phyloP scores from a whole-genome alignment of 345 rosid species.

The Clarkia xantiana region DNA sequence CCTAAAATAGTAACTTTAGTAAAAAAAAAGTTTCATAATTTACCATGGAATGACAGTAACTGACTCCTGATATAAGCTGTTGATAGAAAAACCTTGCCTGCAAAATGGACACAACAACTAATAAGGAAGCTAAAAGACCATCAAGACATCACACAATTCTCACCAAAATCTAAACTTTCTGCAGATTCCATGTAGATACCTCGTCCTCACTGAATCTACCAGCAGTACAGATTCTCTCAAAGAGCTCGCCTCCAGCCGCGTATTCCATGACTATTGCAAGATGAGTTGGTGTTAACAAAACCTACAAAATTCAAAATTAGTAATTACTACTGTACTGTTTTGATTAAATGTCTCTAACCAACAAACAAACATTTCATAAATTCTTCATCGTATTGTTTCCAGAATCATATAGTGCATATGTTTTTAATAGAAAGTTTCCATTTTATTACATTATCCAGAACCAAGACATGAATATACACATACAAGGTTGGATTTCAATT shows the following conservation, averaged over 20 bases:
- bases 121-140: too few species aligned
- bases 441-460: too few species aligned
- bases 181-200: conserved; percentile 15
- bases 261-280: conserved; percentile 86
- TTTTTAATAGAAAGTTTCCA: too few species aligned
- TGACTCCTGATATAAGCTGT: conserved; percentile 84
- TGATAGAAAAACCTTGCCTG: conserved; percentile 88
- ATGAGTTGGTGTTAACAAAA: conserved; percentile 68
- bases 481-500: too few species aligned
- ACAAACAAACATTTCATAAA: too few species aligned
- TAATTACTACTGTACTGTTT: neutral
- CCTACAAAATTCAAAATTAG: conserved; percentile 19
- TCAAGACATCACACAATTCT: too few species aligned
- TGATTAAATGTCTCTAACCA: too few species aligned
- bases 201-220: conserved; percentile 88
- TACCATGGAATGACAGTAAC: conserved; percentile 85
- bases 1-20: too few species aligned
- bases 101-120: neutral
- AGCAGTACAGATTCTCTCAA: conserved; percentile 62
- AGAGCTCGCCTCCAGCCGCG: conserved; percentile 86
- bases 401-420: too few species aligned
- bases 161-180: neutral
- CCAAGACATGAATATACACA: too few species aligned
- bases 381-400: too few species aligned
- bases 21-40: too few species aligned